Percentiles rank a stretch among this genome's conserved stretches.
phyloP scores from a whole-genome alignment of 1,284 basidiomycete genomes.

The Inonotus obliquus region DNA sequence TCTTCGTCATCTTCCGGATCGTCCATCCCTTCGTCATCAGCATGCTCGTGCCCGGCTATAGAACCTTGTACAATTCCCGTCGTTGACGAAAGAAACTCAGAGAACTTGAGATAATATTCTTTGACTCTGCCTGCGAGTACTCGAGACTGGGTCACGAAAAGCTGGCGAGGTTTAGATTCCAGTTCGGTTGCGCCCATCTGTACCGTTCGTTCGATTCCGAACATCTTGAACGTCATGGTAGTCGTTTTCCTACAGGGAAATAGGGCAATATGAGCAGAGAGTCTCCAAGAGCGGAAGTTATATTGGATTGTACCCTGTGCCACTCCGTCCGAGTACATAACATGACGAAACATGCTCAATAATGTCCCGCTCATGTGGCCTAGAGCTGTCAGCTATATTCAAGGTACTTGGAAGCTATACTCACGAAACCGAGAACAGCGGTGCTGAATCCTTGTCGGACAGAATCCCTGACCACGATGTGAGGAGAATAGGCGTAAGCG shows the following conservation, averaged over 20 bases:
- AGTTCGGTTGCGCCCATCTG: slow-evolving; percentile 23
- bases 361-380: slow-evolving; percentile 54
- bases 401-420: slow-evolving; percentile 25
- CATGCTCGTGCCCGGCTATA: slow-evolving; percentile 15
- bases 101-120: slow-evolving; percentile 55
- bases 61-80: slow-evolving; percentile 21
- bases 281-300: not conserved
- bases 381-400: slow-evolving; percentile 24
- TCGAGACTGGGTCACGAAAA: slow-evolving; percentile 69
- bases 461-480: slow-evolving; percentile 34
- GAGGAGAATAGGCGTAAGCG: not conserved
- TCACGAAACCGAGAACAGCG: slow-evolving; percentile 54
- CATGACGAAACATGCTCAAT: slow-evolving; percentile 58
- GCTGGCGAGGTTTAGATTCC: slow-evolving; percentile 47
- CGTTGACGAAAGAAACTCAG: slow-evolving; percentile 41
- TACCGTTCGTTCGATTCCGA: slow-evolving; percentile 54
- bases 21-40: slow-evolving; percentile 32
- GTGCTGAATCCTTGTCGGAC: slow-evolving; percentile 40
- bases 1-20: slow-evolving; percentile 46
- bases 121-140: slow-evolving; percentile 62
- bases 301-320: slow-evolving; percentile 65
- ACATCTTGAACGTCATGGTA: slow-evolving; percentile 71
- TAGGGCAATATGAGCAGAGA: not conserved
- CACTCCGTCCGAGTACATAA: slow-evolving; percentile 67
- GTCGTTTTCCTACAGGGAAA: slow-evolving; percentile 59